Percentiles rank a stretch among this genome's conserved stretches.
Evolutionary conservation across 2,329 filamentous ascomycete genomes (phyloP).

Genomic region (Xylariaceae sp.): DNA sequence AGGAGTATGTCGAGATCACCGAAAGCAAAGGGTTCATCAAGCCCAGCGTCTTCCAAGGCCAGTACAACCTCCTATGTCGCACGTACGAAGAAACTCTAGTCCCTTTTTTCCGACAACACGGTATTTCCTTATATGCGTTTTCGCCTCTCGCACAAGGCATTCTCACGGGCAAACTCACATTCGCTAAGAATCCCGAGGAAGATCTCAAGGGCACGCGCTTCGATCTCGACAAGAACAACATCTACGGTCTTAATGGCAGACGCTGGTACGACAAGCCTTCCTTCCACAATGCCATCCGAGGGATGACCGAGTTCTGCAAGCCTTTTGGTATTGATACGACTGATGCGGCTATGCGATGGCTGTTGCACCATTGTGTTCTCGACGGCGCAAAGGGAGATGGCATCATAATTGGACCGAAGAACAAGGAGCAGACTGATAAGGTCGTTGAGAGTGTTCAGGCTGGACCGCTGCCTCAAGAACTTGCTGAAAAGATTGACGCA

Average conservation of each 20-base stretch:
- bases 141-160: conserved; percentile 6
- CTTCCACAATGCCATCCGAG: conserved; percentile 8
- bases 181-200: conserved; percentile 6
- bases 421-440: background rate
- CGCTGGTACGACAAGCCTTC: conserved; percentile 14
- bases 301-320: conserved; percentile 1
- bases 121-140: conserved; percentile 7
- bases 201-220: conserved; percentile 14
- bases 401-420: conserved; percentile 9
- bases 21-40: conserved; percentile 13
- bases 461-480: background rate
- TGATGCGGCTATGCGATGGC: conserved; percentile 12
- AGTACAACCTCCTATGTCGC: conserved; percentile 16
- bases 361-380: conserved; percentile 10
- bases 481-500: background rate
- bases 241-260: conserved; percentile 5
- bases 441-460: background rate
- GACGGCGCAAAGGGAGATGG: conserved; percentile 10
- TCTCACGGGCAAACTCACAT: conserved; percentile 13
- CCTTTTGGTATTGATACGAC: conserved; percentile 2
- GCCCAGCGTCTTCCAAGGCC: conserved; percentile 11
- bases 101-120: conserved; percentile 12
- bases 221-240: conserved; percentile 10
- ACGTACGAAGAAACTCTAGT: conserved; percentile 9
- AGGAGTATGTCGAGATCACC: conserved; percentile 7